These are phyloP conservation scores for Cotoneaster glaucophyllus DNA, from an alignment of 306 rosid genomes.

Conservation along the genomic window DNA sequence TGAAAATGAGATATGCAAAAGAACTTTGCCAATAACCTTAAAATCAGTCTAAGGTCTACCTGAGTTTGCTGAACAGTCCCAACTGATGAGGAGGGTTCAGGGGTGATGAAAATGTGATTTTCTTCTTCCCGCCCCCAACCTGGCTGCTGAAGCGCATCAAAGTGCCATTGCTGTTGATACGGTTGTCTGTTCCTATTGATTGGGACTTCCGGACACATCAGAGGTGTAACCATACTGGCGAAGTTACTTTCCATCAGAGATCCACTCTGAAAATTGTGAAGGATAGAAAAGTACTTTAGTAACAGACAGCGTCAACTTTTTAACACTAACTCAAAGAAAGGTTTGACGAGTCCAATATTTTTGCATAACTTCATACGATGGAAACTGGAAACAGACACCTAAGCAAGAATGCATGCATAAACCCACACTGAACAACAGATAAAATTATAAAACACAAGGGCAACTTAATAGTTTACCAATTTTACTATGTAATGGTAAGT, in stretches of 20 bases:
- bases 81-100: conserved; percentile 74
- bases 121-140: conserved; percentile 69
- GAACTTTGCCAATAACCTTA: not conserved
- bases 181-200: conserved; percentile 58
- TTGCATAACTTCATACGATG: not conserved
- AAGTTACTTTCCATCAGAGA: conserved; percentile 55
- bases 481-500: not conserved
- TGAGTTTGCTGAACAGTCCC: conserved; percentile 77
- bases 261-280: conserved; percentile 41
- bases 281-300: conserved; percentile 5
- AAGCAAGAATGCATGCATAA: not conserved
- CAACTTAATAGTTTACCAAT: not conserved
- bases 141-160: conserved; percentile 53
- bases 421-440: not conserved
- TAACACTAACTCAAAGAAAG: conserved; percentile 5
- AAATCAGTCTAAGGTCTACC: conserved; percentile 29
- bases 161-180: conserved; percentile 70
- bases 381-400: not conserved
- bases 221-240: conserved; percentile 48
- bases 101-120: conserved; percentile 52
- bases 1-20: not conserved
- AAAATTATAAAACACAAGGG: not conserved
- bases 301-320: not conserved
- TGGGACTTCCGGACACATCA: conserved; percentile 59
- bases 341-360: not conserved